Percentiles rank a stretch among this genome's conserved stretches.
These are phyloP conservation scores for Bathelium albidoporum DNA, from an alignment of 495 filamentous ascomycete genomes.

Conservation along the genomic window DNA sequence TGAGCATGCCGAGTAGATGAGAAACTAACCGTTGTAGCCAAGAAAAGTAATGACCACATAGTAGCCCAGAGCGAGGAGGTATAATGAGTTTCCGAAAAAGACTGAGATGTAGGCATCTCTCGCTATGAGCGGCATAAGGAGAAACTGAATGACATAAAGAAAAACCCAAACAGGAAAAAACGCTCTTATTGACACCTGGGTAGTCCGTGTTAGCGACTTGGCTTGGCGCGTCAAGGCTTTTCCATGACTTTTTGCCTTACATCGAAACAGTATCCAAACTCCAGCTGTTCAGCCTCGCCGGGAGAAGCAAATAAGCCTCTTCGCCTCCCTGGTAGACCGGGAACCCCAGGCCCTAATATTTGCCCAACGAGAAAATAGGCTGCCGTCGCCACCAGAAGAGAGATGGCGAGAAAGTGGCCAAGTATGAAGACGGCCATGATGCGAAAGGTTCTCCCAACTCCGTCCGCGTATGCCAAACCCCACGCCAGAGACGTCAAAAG, in stretches of 20 bases:
- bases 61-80: slow-evolving; percentile 58
- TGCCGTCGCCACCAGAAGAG: slow-evolving; percentile 49
- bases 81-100: slow-evolving; percentile 61
- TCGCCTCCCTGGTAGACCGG: slow-evolving; percentile 37
- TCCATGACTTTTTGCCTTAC: slow-evolving; percentile 32
- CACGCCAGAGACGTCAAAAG: slow-evolving; percentile 63
- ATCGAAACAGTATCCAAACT: slow-evolving; percentile 76
- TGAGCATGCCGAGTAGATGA: neutral
- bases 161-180: slow-evolving; percentile 68
- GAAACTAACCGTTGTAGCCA: slow-evolving; percentile 52
- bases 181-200: slow-evolving; percentile 58
- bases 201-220: neutral
- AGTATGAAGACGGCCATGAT: slow-evolving; percentile 56
- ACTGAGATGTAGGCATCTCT: slow-evolving; percentile 50
- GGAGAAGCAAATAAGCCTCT: slow-evolving; percentile 49
- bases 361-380: slow-evolving; percentile 56
- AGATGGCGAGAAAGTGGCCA: slow-evolving; percentile 54
- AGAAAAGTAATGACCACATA: slow-evolving; percentile 66
- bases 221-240: no score
- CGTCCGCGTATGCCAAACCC: slow-evolving; percentile 57
- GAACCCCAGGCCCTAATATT: slow-evolving; percentile 48
- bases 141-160: slow-evolving; percentile 62
- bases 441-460: slow-evolving; percentile 45
- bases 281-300: slow-evolving; percentile 46
- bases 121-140: slow-evolving; percentile 53